Conservation (phyloP, 805 yeast genomes). For the Candida vaughaniae region DNA sequence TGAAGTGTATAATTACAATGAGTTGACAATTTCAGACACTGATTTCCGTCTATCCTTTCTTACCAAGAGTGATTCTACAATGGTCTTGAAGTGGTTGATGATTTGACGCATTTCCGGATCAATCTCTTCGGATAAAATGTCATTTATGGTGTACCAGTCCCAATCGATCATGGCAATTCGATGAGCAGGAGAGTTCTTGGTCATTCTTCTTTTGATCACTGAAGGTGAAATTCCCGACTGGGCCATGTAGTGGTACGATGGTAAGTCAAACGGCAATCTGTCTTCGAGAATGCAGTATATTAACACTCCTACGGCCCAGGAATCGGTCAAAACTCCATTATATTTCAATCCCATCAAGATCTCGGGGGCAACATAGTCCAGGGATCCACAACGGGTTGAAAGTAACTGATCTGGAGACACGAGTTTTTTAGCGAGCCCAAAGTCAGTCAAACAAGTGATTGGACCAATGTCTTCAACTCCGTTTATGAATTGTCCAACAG, state of each 20-base stretch:
- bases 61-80: constrained; percentile 36
- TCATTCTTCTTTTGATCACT: constrained; percentile 41
- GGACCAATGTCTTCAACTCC: not conserved
- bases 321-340: constrained; percentile 86
- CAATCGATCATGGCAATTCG: constrained; percentile 91
- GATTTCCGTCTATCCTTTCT: constrained; percentile 34
- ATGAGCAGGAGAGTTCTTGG: constrained; percentile 66
- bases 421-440: constrained; percentile 79
- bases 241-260: constrained; percentile 49
- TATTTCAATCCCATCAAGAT: constrained; percentile 85
- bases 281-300: constrained; percentile 81
- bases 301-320: constrained; percentile 96
- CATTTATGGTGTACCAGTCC: constrained; percentile 65
- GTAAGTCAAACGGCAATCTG: constrained; percentile 87
- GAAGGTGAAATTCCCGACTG: constrained; percentile 37
- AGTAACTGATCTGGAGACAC: constrained; percentile 60
- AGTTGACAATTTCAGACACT: constrained; percentile 11
- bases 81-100: constrained; percentile 20
- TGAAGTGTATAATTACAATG: too few species aligned
- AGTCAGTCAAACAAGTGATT: constrained; percentile 65
- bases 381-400: constrained; percentile 92
- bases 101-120: constrained; percentile 18
- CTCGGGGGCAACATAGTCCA: constrained; percentile 95
- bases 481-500: constrained; percentile 23
- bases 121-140: constrained; percentile 12